A percentile compares a stretch with the other conserved stretches of the same genome.
phyloP scores from a whole-genome alignment of 331 rosid species.

The Pyracantha coccinea region DNA sequence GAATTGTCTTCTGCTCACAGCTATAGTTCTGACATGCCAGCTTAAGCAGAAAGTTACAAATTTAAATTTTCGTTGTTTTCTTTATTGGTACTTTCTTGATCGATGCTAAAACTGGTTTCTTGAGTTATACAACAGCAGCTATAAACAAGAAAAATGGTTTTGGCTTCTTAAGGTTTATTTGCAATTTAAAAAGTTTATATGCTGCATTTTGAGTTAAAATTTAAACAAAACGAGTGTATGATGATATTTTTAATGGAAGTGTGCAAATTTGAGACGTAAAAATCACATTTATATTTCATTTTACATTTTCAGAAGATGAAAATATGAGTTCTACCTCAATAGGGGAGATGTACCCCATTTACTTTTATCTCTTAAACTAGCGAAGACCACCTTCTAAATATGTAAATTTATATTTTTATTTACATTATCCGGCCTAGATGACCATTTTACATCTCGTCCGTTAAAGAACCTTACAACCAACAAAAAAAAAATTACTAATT shows the following conservation, averaged over 20 bases:
- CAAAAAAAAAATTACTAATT: neutral
- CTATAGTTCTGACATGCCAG: conserved; percentile 1
- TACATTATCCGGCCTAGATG: neutral
- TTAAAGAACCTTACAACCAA: neutral
- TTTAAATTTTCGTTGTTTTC: neutral
- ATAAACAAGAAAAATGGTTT: neutral
- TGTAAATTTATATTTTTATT: no score
- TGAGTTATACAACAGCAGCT: neutral
- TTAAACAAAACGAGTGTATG: neutral
- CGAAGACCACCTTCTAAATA: neutral
- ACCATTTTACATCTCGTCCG: neutral
- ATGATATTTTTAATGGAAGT: neutral
- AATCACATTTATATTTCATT: no score
- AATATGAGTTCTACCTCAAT: neutral
- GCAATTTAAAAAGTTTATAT: neutral
- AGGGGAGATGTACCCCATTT: no score
- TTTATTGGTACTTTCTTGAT: neutral
- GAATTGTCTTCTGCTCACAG: neutral
- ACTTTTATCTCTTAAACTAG: neutral
- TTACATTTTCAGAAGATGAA: no score
- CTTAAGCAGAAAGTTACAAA: no score
- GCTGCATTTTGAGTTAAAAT: neutral
- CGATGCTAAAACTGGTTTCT: neutral
- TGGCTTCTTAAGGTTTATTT: neutral
- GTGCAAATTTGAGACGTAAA: neutral